phyloP scores from a whole-genome alignment of 192 early-diverging fungal species.

The Kickxella alabastrina region DNA sequence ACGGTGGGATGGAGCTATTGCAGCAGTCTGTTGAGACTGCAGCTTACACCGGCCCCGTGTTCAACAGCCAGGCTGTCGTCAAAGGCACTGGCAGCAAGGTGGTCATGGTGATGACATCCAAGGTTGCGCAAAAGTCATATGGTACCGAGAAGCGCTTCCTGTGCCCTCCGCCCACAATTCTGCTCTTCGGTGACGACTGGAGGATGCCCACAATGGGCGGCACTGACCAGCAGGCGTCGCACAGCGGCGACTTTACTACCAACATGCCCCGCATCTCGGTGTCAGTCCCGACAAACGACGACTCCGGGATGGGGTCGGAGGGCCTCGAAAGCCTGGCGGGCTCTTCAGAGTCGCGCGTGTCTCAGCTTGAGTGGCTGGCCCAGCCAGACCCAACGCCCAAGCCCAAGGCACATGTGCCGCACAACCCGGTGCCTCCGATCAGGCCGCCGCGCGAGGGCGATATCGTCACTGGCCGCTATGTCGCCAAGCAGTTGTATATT shows the following conservation, averaged over 20 bases:
- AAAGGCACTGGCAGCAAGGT: conserved; percentile 49
- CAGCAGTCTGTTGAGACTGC: conserved; percentile 3
- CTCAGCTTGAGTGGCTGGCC: conserved; percentile 45
- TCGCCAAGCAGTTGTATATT: conserved; percentile 80
- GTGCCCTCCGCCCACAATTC: conserved; percentile 78
- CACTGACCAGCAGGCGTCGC: conserved; percentile 19
- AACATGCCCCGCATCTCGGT: conserved; percentile 44
- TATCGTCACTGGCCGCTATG: conserved; percentile 62
- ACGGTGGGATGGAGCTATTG: background rate
- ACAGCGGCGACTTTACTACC: conserved; percentile 22
- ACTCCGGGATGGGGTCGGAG: conserved; percentile 8
- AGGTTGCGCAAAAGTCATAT: conserved; percentile 91
- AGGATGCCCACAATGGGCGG: conserved; percentile 37
- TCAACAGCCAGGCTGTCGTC: conserved; percentile 52
- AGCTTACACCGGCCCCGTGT: conserved; percentile 19
- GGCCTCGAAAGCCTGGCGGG: background rate
- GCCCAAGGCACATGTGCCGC: conserved; percentile 37
- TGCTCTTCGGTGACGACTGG: conserved; percentile 73
- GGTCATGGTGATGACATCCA: conserved; percentile 76
- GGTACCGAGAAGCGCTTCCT: conserved; percentile 90
- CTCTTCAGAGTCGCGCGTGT: conserved; percentile 23
- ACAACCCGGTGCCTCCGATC: conserved; percentile 18
- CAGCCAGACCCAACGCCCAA: conserved; percentile 45
- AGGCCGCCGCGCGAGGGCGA: conserved; percentile 48
- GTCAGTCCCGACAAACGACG: conserved; percentile 35